A percentile compares a stretch with the other conserved stretches of the same genome.
These are phyloP conservation scores for Claviceps sp. DNA, from an alignment of 2,329 filamentous ascomycete genomes.

Conservation along the genomic window DNA sequence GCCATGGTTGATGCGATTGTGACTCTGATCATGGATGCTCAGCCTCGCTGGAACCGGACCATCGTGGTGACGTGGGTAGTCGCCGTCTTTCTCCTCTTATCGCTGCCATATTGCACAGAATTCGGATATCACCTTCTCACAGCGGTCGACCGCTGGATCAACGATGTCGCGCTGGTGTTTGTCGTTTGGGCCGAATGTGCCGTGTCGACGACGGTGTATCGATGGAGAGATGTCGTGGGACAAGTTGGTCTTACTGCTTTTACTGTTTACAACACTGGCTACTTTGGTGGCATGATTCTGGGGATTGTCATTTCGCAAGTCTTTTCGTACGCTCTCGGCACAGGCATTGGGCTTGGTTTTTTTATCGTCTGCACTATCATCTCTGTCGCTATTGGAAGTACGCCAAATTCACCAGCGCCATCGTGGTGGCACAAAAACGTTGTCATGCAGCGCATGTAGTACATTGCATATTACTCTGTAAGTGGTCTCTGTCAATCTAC, in stretches of 20 bases:
- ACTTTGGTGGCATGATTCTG: constrained; percentile 37
- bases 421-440: constrained; percentile 27
- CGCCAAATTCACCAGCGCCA: constrained; percentile 26
- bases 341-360: constrained; percentile 38
- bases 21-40: constrained; percentile 39
- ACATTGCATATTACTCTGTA: constrained; percentile 42
- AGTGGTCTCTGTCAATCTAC: not conserved
- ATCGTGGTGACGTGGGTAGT: constrained; percentile 36
- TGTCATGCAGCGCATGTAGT: constrained; percentile 33
- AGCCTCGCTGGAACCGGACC: constrained; percentile 31
- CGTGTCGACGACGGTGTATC: constrained; percentile 38
- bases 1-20: constrained; percentile 45
- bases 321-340: constrained; percentile 29
- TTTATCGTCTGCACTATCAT: constrained; percentile 28
- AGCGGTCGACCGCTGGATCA: constrained; percentile 42
- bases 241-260: constrained; percentile 31
- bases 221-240: constrained; percentile 32
- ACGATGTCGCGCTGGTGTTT: constrained; percentile 40
- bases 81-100: constrained; percentile 37
- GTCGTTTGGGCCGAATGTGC: constrained; percentile 40
- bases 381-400: constrained; percentile 27
- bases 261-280: constrained; percentile 34
- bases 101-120: constrained; percentile 42
- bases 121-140: constrained; percentile 43
- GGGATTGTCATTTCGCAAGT: constrained; percentile 37